These are phyloP conservation scores for Mycogone perniciosa DNA, from an alignment of 2,329 filamentous ascomycete genomes.

Conservation along the genomic window DNA sequence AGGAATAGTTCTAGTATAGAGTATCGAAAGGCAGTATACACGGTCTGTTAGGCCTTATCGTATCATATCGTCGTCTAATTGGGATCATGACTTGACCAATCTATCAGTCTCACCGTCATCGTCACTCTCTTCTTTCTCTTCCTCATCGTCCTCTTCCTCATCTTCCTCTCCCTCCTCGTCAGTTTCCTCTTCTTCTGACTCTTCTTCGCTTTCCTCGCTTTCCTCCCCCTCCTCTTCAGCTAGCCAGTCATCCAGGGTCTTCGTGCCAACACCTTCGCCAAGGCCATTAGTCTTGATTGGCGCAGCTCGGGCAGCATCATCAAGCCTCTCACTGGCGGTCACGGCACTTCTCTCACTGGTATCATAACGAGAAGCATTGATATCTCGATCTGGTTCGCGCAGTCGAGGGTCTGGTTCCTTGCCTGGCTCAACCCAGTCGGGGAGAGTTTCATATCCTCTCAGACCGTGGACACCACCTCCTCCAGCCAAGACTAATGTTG, in stretches of 20 bases:
- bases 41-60: neutral
- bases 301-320: constrained; percentile 42
- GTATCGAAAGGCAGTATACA: neutral
- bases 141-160: constrained; percentile 43
- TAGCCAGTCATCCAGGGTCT: constrained; percentile 90
- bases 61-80: neutral
- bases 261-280: constrained; percentile 52
- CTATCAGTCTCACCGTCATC: constrained; percentile 40
- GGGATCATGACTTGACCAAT: constrained; percentile 28
- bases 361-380: constrained; percentile 25
- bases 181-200: constrained; percentile 41
- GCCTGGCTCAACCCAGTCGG: constrained; percentile 77
- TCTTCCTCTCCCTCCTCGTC: constrained; percentile 46
- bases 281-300: constrained; percentile 44
- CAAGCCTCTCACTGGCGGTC: constrained; percentile 58
- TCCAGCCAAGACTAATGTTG: constrained; percentile 76
- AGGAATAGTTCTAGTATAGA: neutral
- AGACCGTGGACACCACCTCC: constrained; percentile 68
- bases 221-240: constrained; percentile 62
- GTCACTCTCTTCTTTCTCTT: constrained; percentile 43
- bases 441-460: constrained; percentile 70
- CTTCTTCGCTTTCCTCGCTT: constrained; percentile 47
- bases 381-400: constrained; percentile 50
- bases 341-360: constrained; percentile 29
- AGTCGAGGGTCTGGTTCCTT: constrained; percentile 71